These are phyloP conservation scores for Picea glauca DNA, from an alignment of 75 land plant species.

Conservation along the genomic window DNA sequence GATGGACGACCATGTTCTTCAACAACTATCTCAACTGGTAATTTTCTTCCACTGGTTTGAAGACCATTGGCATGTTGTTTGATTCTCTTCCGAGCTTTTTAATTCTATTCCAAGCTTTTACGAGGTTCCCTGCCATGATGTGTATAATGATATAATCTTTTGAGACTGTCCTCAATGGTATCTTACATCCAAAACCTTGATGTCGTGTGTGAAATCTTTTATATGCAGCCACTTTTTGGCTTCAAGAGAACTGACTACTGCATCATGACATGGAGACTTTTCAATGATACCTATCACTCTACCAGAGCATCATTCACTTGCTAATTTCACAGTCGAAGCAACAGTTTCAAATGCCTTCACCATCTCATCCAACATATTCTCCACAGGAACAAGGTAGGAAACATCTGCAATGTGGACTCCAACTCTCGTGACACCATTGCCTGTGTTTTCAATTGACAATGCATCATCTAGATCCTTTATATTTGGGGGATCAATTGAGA, in stretches of 20 bases:
- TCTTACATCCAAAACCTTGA: no score
- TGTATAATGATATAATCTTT: no score
- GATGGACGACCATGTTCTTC: no score
- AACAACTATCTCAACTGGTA: no score
- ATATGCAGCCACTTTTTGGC: conserved; percentile 35
- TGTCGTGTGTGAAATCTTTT: background rate
- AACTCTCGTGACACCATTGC: conserved; percentile 44
- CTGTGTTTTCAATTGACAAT: conserved; percentile 56
- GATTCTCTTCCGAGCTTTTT: no score
- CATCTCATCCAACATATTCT: conserved; percentile 46
- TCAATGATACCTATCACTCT: conserved; percentile 65
- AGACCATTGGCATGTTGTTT: no score
- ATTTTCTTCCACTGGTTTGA: no score
- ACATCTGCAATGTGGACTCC: conserved; percentile 95
- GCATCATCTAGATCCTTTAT: conserved; percentile 93
- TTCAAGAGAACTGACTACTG: conserved; percentile 74
- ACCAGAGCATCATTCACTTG: conserved; percentile 83
- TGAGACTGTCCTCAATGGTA: no score
- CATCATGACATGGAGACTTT: conserved; percentile 57
- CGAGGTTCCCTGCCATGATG: no score
- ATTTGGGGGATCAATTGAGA: conserved; percentile 84
- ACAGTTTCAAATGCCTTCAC: conserved; percentile 30
- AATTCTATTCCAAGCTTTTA: no score
- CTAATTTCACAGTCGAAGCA: conserved; percentile 31
- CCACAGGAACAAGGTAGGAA: conserved; percentile 72